phyloP scores from a whole-genome alignment of 257 asterid species.

The Fraxinus pennsylvanica region DNA sequence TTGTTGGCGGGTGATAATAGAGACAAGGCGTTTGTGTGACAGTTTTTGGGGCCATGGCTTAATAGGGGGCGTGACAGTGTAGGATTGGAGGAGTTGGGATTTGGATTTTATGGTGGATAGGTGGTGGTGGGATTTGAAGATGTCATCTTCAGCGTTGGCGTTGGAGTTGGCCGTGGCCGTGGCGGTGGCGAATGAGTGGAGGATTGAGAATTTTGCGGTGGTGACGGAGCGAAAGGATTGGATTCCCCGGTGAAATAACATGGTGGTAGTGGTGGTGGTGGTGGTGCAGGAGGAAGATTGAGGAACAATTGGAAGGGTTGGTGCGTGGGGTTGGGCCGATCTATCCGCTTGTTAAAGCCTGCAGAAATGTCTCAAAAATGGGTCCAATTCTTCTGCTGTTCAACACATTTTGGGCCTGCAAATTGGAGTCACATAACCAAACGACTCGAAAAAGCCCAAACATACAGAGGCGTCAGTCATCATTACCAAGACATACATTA shows the following conservation, averaged over 20 bases:
- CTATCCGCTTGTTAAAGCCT: too few relatives aligned
- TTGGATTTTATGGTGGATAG: conserved; percentile 56
- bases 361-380: too few relatives aligned
- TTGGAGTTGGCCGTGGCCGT: conserved; percentile 22
- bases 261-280: neutral
- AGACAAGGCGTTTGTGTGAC: conserved; percentile 58
- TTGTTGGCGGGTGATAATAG: conserved; percentile 62
- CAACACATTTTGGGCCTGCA: too few relatives aligned
- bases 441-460: too few relatives aligned
- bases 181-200: conserved; percentile 33
- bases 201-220: conserved; percentile 8
- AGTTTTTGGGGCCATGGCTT: conserved; percentile 86
- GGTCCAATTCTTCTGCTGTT: too few relatives aligned
- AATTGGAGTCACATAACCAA: too few relatives aligned
- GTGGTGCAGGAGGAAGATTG: neutral
- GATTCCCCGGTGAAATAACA: conserved; percentile 35
- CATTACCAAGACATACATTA: too few relatives aligned
- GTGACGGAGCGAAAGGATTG: conserved; percentile 30
- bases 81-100: conserved; percentile 58
- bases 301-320: neutral
- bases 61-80: conserved; percentile 81
- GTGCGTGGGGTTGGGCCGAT: neutral
- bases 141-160: conserved; percentile 9
- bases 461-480: too few relatives aligned
- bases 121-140: conserved; percentile 36